These are phyloP conservation scores for Claviceps fusiformis DNA, from an alignment of 2,329 filamentous ascomycete genomes.

Conservation along the genomic window DNA sequence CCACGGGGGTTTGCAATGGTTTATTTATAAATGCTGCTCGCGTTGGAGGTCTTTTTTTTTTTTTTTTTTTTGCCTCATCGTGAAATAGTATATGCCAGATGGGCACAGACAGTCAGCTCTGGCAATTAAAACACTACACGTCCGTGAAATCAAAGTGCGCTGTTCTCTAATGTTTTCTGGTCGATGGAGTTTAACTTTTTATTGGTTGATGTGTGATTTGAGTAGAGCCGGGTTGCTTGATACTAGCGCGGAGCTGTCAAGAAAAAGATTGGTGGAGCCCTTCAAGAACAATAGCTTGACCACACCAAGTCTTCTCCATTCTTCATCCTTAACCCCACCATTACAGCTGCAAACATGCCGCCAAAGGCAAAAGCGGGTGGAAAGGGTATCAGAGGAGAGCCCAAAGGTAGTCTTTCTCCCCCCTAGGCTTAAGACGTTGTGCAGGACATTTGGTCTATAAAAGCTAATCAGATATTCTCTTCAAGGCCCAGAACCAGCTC, in stretches of 20 bases:
- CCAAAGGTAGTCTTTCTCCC: constrained; percentile 10
- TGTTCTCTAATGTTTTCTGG: not conserved
- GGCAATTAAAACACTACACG: not conserved
- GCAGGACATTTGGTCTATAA: not conserved
- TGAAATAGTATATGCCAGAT: not conserved
- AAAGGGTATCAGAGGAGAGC: constrained; percentile 10
- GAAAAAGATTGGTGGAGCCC: constrained; percentile 3
- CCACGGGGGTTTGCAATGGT: not conserved
- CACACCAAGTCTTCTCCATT: constrained; percentile 2
- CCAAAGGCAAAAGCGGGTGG: constrained; percentile 11
- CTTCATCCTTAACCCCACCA: constrained; percentile 8
- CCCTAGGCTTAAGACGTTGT: not conserved
- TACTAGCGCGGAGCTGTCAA: not conserved
- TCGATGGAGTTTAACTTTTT: not conserved
- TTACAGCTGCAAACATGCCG: constrained; percentile 11
- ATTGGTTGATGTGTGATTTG: not conserved
- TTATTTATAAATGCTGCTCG: not conserved
- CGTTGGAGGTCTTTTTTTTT: not conserved
- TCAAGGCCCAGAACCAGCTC: constrained; percentile 18
- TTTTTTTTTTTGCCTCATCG: not conserved
- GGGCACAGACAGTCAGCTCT: not conserved
- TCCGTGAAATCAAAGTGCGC: not conserved
- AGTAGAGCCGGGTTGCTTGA: not conserved
- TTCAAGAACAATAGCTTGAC: constrained; percentile 7
- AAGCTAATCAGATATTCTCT: not conserved